phyloP scores from a whole-genome alignment of 202 grass and related monocot genomes.

The Zoysia matrella region DNA sequence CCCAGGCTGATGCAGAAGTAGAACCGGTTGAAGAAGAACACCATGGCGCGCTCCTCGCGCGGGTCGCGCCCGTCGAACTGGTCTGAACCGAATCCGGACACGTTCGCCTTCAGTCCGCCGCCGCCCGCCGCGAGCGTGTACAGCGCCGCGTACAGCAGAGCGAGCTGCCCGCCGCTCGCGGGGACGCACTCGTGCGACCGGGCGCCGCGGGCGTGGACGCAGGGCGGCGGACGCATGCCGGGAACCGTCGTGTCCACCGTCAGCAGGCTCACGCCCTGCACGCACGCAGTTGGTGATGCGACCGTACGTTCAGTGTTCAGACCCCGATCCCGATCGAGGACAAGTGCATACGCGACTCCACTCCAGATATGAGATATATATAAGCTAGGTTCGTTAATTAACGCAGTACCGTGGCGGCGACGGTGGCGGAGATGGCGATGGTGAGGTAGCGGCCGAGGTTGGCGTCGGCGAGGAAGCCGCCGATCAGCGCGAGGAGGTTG shows the following conservation, averaged over 20 bases:
- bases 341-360: no score
- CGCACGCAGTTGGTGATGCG: no score
- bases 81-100: conserved; percentile 86
- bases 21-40: conserved; percentile 97
- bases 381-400: no score
- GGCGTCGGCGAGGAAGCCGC: conserved; percentile 88
- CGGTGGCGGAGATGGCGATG: conserved; percentile 57
- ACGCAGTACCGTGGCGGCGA: conserved; percentile 40
- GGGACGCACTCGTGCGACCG: conserved; percentile 38
- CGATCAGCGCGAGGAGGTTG: conserved; percentile 76
- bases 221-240: conserved; percentile 65
- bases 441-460: conserved; percentile 88
- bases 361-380: no score
- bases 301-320: no score
- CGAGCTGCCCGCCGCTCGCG: conserved; percentile 62
- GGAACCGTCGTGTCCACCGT: conserved; percentile 56
- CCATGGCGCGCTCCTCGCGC: conserved; percentile 75
- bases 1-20: conserved; percentile 91
- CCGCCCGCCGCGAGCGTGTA: conserved; percentile 73
- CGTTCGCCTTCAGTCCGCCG: conserved; percentile 86
- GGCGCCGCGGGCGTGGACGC: conserved; percentile 42
- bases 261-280: conserved; percentile 63
- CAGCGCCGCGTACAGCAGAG: conserved; percentile 72
- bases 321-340: no score
- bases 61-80: conserved; percentile 80